A percentile compares a stretch with the other conserved stretches of the same genome.
phyloP scores from a whole-genome alignment of 2,329 filamentous ascomycete genomes.

The Fusarium praegraminearum region DNA sequence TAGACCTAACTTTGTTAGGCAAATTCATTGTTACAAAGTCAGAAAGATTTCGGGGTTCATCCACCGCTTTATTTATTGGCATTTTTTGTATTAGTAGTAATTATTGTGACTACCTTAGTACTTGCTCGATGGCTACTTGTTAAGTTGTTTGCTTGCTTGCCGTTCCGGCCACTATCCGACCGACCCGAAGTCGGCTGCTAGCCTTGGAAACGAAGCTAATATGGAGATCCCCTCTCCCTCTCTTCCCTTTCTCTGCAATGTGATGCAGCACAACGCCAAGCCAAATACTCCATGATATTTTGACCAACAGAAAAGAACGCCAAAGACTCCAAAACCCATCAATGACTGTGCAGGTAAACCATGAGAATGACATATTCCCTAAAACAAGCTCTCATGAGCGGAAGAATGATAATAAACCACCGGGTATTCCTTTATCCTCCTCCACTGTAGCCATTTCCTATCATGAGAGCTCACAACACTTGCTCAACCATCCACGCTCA shows the following conservation, averaged over 20 bases:
- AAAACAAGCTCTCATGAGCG: conserved; percentile 21
- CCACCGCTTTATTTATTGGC: conserved; percentile 27
- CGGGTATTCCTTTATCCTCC: conserved; percentile 47
- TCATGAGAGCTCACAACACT: conserved; percentile 4
- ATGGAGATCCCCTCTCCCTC: conserved; percentile 1
- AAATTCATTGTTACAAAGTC: conserved; percentile 1
- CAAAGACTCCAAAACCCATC: not conserved
- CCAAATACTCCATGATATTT: conserved; percentile 24
- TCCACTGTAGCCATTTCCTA: conserved; percentile 2
- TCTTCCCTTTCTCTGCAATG: not conserved
- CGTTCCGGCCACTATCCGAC: conserved; percentile 34
- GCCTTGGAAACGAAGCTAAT: not conserved
- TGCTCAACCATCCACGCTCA: conserved; percentile 13
- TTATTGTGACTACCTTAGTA: conserved; percentile 25
- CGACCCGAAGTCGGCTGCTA: conserved; percentile 33
- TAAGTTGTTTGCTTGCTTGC: not conserved
- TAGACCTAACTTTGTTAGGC: conserved; percentile 16
- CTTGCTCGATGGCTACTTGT: not conserved
- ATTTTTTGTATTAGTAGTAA: conserved; percentile 34
- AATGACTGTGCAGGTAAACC: not conserved
- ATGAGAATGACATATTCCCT: conserved; percentile 3
- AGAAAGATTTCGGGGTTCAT: conserved; percentile 34
- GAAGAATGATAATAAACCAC: conserved; percentile 21
- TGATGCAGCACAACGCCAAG: conserved; percentile 16
- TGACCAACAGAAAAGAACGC: conserved; percentile 5